These are phyloP conservation scores for Suillus ampliporus DNA, from an alignment of 768 basidiomycete genomes.

Conservation along the genomic window DNA sequence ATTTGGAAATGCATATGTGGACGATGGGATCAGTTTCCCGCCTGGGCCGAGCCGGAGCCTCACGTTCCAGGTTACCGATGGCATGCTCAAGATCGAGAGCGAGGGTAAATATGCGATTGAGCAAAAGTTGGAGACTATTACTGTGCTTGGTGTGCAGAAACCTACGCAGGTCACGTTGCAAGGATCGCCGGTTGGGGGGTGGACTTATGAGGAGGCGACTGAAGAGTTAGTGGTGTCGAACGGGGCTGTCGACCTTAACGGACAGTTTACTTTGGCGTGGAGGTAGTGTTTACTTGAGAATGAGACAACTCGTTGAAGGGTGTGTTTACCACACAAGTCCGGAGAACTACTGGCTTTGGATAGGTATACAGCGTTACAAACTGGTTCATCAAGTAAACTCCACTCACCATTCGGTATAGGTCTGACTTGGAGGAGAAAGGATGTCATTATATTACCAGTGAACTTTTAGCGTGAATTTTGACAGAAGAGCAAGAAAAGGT, in stretches of 20 bases:
- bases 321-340: too few relatives aligned
- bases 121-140: slow-evolving; percentile 57
- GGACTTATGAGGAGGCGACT: slow-evolving; percentile 46
- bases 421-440: too few relatives aligned
- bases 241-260: slow-evolving; percentile 51
- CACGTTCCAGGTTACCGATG: slow-evolving; percentile 45
- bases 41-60: slow-evolving; percentile 58
- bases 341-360: too few relatives aligned
- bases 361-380: too few relatives aligned
- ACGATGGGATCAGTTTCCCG: slow-evolving; percentile 69
- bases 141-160: slow-evolving; percentile 59
- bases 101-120: slow-evolving; percentile 41
- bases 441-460: too few relatives aligned
- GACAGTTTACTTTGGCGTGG: slow-evolving; percentile 42
- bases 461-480: too few relatives aligned
- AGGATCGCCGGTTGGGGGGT: slow-evolving; percentile 38
- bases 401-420: too few relatives aligned
- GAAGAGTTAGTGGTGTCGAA: slow-evolving; percentile 48
- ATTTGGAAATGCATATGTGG: slow-evolving; percentile 66
- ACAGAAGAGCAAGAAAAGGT: too few relatives aligned
- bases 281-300: too few relatives aligned
- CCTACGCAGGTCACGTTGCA: slow-evolving; percentile 49
- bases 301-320: too few relatives aligned
- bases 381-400: too few relatives aligned
- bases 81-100: slow-evolving; percentile 44